Conservation (phyloP, 306 rosid species). For the Cotoneaster glaucophyllus region DNA sequence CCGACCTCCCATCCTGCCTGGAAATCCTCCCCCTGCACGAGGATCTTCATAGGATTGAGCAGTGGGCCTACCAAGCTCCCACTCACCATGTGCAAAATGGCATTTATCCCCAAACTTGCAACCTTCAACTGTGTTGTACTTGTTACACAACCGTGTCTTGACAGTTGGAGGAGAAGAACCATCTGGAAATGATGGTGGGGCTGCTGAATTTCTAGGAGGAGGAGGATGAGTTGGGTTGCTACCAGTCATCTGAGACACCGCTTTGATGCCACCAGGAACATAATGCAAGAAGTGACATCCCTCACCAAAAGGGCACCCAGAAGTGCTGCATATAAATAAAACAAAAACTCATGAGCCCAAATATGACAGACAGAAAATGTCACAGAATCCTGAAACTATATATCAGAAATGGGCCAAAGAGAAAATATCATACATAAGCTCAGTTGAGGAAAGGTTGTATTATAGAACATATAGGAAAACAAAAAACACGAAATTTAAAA, state of each 20-base stretch:
- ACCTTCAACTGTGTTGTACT: slow-evolving; percentile 69
- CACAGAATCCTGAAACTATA: background rate
- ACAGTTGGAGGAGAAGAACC: slow-evolving; percentile 68
- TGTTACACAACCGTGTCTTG: slow-evolving; percentile 79
- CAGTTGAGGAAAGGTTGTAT: background rate
- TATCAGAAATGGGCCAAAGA: background rate
- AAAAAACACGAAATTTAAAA: background rate
- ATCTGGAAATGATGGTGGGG: slow-evolving; percentile 62
- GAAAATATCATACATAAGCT: background rate
- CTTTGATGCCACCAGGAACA: slow-evolving; percentile 82
- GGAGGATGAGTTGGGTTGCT: slow-evolving; percentile 46
- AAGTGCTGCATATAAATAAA: slow-evolving; percentile 56
- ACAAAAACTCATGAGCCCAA: background rate
- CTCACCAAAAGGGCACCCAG: slow-evolving; percentile 96
- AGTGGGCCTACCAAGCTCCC: slow-evolving; percentile 80
- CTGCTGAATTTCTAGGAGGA: slow-evolving; percentile 37
- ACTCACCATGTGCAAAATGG: slow-evolving; percentile 67
- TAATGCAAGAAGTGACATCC: slow-evolving; percentile 79
- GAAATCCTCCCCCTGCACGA: slow-evolving; percentile 41
- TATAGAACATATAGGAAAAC: background rate
- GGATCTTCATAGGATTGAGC: slow-evolving; percentile 56
- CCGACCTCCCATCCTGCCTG: slow-evolving; percentile 50
- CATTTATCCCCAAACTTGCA: slow-evolving; percentile 88
- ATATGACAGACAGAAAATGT: background rate
- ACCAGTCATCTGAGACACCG: slow-evolving; percentile 63